A percentile compares a stretch with the other conserved stretches of the same genome.
Evolutionary conservation across 352 stramenopile species (phyloP).

Genomic region (Globisporangium barbulae): DNA sequence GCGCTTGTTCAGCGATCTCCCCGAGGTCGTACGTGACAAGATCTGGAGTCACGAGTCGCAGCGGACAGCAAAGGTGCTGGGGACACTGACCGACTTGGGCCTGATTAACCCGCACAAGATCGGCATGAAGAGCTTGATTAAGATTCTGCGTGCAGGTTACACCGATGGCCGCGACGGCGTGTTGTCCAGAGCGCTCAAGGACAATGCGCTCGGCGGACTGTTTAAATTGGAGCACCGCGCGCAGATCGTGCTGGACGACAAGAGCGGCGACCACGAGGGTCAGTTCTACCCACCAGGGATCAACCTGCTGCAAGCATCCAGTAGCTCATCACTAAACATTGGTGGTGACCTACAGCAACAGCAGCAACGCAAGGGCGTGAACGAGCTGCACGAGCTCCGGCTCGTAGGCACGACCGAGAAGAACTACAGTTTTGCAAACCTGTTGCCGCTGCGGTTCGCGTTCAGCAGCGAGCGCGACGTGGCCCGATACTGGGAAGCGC

Average conservation of each 20-base stretch:
- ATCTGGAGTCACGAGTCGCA: constrained; percentile 72
- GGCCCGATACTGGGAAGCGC: constrained; percentile 69
- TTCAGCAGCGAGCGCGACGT: constrained; percentile 42
- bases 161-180: constrained; percentile 65
- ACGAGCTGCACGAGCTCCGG: constrained; percentile 29
- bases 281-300: constrained; percentile 12
- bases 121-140: constrained; percentile 74
- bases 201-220: constrained; percentile 67
- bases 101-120: constrained; percentile 78
- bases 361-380: constrained; percentile 18
- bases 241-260: constrained; percentile 53
- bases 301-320: background rate
- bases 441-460: constrained; percentile 53
- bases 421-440: constrained; percentile 61
- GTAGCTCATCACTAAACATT: background rate
- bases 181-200: constrained; percentile 61
- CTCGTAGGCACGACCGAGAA: constrained; percentile 65
- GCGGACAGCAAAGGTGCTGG: constrained; percentile 68
- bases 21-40: constrained; percentile 43
- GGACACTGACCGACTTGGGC: constrained; percentile 61
- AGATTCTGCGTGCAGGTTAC: constrained; percentile 66
- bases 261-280: constrained; percentile 10
- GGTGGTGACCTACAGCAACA: background rate
- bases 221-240: constrained; percentile 52
- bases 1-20: constrained; percentile 41